Base-by-base conservation (phyloP, 2,329 filamentous ascomycete genomes). In the Whalleya microplaca region DNA sequence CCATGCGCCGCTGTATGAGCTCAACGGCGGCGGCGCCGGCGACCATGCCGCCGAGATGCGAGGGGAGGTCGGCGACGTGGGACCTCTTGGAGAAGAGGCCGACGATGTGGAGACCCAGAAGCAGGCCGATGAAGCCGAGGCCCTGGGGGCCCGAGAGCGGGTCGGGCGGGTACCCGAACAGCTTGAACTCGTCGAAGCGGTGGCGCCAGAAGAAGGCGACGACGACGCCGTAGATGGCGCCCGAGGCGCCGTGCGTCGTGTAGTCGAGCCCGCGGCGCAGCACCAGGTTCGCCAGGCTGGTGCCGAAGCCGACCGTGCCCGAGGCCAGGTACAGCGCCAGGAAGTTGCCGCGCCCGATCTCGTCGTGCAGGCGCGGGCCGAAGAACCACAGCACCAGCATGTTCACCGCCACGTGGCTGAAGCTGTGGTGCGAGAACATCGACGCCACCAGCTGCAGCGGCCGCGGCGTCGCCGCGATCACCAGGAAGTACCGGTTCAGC, bases 331-430 rank as follows among this genome's bases (percentile, higher is more conserved):
- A 91, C 29, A 90, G 74, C n/a, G 86, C 82, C 19, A 92, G 74
- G 73, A 92, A 91, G 53, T 83, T 80, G 14, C 82, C 87, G 10
- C 89, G 80, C 10, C 87, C 89, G 21, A 91, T 75, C 64, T 91
- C 87, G 59, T 91, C 86, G 72, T 91, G 87, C 32, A 91, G 76
- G 1, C 81, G 78, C 9, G 82, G 81, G 21, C 89, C 91, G 18
- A 92, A 78, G 66, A 90, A 76, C 77, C 80, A 87, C 3, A 94
- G 76, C 41, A 82, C 76, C 8, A 80, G 64, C 82, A 90, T 86
- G 73, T 94, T 94, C 42, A 79, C 69, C 21, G 78, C 57, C 40
- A 90, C 70, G 71, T 95, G 91, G 45, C 72, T 66, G 18, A 86
- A 62, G 2, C 72, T 75, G 51, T 89, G 83, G 75, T 95, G 91